Base-by-base conservation (phyloP, 192 early-diverging fungal species). In the Linnemannia exigua region DNA sequence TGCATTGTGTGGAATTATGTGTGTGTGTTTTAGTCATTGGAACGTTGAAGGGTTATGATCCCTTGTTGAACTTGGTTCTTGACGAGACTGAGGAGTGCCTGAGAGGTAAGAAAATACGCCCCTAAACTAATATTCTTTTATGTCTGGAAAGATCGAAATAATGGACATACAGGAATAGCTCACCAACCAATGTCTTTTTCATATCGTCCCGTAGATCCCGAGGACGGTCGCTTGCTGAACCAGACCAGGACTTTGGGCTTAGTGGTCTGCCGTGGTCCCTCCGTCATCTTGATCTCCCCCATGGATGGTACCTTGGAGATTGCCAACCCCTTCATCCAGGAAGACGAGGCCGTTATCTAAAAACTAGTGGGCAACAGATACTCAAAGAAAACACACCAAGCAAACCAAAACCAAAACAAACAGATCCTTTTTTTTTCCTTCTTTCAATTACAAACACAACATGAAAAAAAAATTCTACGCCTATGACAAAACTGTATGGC, bases 11-110 rank as follows among this genome's bases (percentile, higher is more conserved):
- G 9, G 3, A 44, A 6, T 44, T 44, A 44, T 35, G 1, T 35
- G n/a, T 67, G 66, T n/a, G 14, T 67, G 22, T 20, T 67, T 67
- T 88, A 99, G 98, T 99, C 44, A 92, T 93, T 22, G 97, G 98
- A 47, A 92, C 92, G 19, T 89, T 99, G 58, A 98, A 98, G 89
- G 97, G 97, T 20, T 97, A 93, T 73, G 98, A 99, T 88, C 97
- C 92, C 47, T 91, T 99, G 61, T 87, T 96, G 72, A 99, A 99
- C 88, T 92, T 99, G 63, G 97, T 99, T 8, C 88, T 99, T 69
- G 97, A 99, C 86, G 94, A 99, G 38, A 96, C 97, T 0, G 94
- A 94, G 47, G 98, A 99, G 84, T 92, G 92, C 58, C 51, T 96
- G 17, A 90, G 92, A 89, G 94, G 95, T 95, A 91, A 88, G 41